These are phyloP conservation scores for Suillus discolor DNA, from an alignment of 768 basidiomycete species.

Conservation along the genomic window DNA sequence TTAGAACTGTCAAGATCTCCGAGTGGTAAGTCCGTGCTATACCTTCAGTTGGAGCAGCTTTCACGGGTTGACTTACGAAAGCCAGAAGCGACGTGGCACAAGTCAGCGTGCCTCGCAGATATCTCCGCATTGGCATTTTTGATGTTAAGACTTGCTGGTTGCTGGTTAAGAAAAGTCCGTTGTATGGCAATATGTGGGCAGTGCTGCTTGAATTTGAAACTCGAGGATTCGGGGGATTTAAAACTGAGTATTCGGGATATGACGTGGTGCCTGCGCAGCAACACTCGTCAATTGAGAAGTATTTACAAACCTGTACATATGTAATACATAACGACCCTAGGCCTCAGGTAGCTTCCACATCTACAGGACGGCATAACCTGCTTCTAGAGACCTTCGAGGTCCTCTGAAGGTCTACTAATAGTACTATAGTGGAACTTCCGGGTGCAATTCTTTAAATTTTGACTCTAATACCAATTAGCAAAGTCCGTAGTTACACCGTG, in stretches of 20 bases:
- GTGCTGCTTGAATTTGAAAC: neutral
- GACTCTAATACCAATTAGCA: neutral
- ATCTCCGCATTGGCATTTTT: neutral
- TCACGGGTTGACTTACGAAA: conserved; percentile 1
- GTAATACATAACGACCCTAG: neutral
- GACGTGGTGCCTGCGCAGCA: neutral
- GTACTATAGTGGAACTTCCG: neutral
- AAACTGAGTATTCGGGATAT: too few relatives aligned
- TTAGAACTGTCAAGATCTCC: conserved; percentile 5
- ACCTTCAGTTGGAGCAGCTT: conserved; percentile 8
- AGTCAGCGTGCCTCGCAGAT: neutral
- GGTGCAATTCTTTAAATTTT: neutral
- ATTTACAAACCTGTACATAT: neutral
- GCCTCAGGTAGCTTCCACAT: neutral
- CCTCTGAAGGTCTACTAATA: too few relatives aligned
- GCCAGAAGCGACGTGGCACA: neutral
- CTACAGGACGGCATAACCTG: neutral
- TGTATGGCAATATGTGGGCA: neutral
- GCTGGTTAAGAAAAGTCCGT: neutral
- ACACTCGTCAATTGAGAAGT: neutral
- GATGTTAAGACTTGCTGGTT: neutral
- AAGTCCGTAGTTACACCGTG: neutral
- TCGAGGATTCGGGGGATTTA: neutral
- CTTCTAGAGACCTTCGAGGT: too few relatives aligned
- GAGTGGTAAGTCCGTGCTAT: neutral